These are phyloP conservation scores for Medicago lupulina DNA, from an alignment of 306 rosid species.

Conservation along the genomic window DNA sequence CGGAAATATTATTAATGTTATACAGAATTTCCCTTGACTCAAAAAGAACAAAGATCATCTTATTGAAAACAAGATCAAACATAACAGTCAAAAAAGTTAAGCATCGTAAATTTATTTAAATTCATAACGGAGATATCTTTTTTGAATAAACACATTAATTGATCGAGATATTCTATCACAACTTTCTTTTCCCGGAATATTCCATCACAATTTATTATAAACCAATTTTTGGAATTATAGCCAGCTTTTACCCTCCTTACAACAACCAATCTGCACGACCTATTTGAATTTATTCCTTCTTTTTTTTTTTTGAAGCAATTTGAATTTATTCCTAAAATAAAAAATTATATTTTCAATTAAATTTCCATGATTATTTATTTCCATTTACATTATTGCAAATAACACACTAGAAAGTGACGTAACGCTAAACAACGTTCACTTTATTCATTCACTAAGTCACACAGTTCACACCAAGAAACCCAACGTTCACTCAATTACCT, in stretches of 20 bases:
- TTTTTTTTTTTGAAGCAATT: too few species aligned
- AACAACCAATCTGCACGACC: not conserved
- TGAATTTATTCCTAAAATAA: not conserved
- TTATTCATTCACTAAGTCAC: constrained; percentile 11
- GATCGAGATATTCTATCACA: not conserved
- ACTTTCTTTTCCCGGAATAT: not conserved
- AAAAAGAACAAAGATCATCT: not conserved
- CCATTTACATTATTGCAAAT: too few species aligned
- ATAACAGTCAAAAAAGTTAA: too few species aligned
- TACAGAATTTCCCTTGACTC: not conserved
- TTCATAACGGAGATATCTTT: not conserved
- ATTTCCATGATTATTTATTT: constrained; percentile 8
- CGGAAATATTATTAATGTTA: not conserved
- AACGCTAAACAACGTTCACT: constrained; percentile 12
- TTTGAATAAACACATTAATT: not conserved
- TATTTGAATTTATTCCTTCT: not conserved
- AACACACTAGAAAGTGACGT: constrained; percentile 1
- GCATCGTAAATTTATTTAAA: not conserved
- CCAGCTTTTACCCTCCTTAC: constrained; percentile 11
- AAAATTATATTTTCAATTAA: not conserved
- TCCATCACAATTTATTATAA: constrained; percentile 1
- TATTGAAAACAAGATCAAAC: not conserved
- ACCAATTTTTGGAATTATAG: not conserved
- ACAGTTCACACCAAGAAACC: constrained; percentile 28
- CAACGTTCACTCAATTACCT: too few species aligned